These are phyloP conservation scores for Leccinum incarnatum DNA, from an alignment of 768 basidiomycete species.

Conservation along the genomic window DNA sequence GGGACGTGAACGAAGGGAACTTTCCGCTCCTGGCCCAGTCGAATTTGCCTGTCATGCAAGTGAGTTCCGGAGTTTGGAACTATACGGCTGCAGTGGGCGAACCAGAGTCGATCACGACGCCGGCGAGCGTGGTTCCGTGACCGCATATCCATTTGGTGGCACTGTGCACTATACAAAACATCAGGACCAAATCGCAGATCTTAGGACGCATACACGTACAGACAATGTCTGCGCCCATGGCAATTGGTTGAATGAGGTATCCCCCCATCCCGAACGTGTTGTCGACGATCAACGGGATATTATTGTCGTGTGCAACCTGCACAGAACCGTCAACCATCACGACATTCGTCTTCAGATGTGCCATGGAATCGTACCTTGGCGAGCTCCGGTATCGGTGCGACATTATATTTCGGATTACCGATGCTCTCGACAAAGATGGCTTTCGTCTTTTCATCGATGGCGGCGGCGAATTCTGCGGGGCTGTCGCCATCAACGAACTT, in stretches of 20 bases:
- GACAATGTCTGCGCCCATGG: conserved; percentile 76
- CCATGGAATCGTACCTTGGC: conserved; percentile 47
- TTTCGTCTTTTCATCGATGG: conserved; percentile 76
- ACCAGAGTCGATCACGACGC: conserved; percentile 73
- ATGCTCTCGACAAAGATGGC: conserved; percentile 75
- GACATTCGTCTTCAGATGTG: background rate
- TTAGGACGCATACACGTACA: conserved; percentile 31
- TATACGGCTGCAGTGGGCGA: background rate
- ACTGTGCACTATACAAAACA: conserved; percentile 50
- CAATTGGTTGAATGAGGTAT: conserved; percentile 68
- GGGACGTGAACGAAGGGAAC: conserved; percentile 74
- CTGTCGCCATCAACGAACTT: conserved; percentile 54
- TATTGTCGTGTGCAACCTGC: conserved; percentile 66
- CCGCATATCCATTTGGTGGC: conserved; percentile 87
- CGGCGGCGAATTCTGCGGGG: conserved; percentile 58
- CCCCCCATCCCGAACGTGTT: conserved; percentile 75
- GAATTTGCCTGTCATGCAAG: conserved; percentile 40
- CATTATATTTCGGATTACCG: conserved; percentile 72
- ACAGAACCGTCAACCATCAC: background rate
- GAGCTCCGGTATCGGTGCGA: conserved; percentile 65
- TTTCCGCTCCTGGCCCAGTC: conserved; percentile 67
- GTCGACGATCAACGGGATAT: conserved; percentile 77
- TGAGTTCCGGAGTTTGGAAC: background rate
- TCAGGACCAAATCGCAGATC: background rate
- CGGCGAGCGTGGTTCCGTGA: conserved; percentile 77